Evolutionary conservation across 2,329 filamentous ascomycete species (phyloP), one percentile per base, ranked within the genome.

Genomic region (Polychaeton citri): DNA sequence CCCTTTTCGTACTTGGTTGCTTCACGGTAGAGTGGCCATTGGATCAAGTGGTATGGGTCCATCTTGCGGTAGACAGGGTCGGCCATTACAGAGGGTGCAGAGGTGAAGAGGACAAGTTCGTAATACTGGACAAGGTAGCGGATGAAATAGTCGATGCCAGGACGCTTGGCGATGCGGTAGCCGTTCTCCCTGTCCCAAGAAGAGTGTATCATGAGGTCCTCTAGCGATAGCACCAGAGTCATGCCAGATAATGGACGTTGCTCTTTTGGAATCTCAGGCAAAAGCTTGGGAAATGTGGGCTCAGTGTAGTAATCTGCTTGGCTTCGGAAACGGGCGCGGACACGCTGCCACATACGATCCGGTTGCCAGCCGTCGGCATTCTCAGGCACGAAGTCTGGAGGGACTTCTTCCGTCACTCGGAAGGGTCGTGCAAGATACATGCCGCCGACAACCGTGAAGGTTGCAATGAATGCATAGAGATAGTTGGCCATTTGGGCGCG

Each of bases 111-210:
- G 35, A 96, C 90, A 37, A 98, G 70, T 61, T 98, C 90, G 57
- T 95, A 98, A 70, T 98, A 96, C 60, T 95, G 87, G 62, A 83
- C 88, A 33, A 98, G 72, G 60, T 98, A 98, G 54, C 84, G 83
- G 44, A 98, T 66, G 66, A 98, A 98, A 66, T 98, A 98, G 64
- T 98, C 90, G 42, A 92, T 74, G 32, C 90, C 90, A 21, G 90
- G 90, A 34, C 90, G 76, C 67, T 98, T 98, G 19, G 90, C 90
- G 42, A 92, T 72, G 47, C 88, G 77, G 86, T 90, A 98, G 40
- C 90, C 90, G 54, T 95, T 81, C 57, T 96, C 84, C 38, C 88
- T 76, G 17, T 77, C 75, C 90, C 90, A 98, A 57, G 94, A 85
- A 54, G 83, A 93, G 64, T 95, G 88, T 19, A 98, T 76, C 36